Percentiles rank a stretch among this genome's conserved stretches.
Evolutionary conservation across 1,284 basidiomycete genomes (phyloP).

Genomic region (Apiotrichum sp.): DNA sequence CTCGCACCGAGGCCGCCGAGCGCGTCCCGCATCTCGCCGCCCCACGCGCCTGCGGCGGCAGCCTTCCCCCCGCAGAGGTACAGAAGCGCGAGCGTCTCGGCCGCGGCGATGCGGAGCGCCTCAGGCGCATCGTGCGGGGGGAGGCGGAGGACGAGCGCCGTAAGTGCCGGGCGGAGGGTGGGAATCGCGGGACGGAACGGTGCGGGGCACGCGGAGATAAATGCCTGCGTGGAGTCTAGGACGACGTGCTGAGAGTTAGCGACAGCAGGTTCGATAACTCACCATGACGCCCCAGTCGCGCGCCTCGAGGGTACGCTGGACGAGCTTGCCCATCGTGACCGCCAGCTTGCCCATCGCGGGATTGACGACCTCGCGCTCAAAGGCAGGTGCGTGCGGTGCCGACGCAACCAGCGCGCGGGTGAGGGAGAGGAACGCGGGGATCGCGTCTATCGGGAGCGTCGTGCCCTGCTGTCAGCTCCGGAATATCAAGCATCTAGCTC

Average conservation of each 20-base stretch:
- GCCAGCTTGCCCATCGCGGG: conserved; percentile 43
- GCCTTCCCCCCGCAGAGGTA: conserved; percentile 41
- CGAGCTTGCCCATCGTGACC: conserved; percentile 26
- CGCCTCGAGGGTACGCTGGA: conserved; percentile 23
- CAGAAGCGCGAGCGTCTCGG: conserved; percentile 29
- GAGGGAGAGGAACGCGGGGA: conserved; percentile 21
- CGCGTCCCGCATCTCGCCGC: conserved; percentile 28
- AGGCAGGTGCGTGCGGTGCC: conserved; percentile 32
- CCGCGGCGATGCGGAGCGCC: conserved; percentile 9
- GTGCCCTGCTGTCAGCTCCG: conserved; percentile 3
- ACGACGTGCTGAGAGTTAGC: conserved; percentile 12
- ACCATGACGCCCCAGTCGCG: conserved; percentile 24
- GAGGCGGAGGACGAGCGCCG: conserved; percentile 24
- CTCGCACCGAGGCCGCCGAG: conserved; percentile 28
- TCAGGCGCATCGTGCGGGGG: conserved; percentile 12
- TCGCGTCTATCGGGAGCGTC: not conserved
- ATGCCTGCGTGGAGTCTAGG: conserved; percentile 17
- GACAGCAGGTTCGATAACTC: conserved; percentile 2
- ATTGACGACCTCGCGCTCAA: conserved; percentile 39
- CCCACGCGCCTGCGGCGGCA: conserved; percentile 33
- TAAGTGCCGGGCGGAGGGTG: conserved; percentile 24
- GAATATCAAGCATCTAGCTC: conserved; percentile 2
- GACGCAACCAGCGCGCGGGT: conserved; percentile 24
- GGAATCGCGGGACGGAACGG: conserved; percentile 36
- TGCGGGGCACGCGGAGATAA: conserved; percentile 36